Base-by-base conservation (phyloP, 1,139 yeast species). In the Blastobotrys malaysiensis region DNA sequence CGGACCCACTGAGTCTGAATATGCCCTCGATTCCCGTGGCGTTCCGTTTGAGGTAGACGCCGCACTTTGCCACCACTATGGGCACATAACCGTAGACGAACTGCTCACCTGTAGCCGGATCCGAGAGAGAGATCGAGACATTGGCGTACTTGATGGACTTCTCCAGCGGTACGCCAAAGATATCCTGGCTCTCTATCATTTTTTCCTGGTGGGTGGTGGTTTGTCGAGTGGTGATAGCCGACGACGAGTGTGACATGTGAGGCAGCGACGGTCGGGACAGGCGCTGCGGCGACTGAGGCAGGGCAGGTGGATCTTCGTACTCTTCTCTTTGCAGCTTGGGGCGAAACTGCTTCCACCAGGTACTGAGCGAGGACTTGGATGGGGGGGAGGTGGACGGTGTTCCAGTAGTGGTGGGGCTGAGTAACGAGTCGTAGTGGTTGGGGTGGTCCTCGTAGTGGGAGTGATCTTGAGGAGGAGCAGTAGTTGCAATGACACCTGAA, bases 1-100 rank as follows among this genome's bases (percentile, higher is more conserved):
- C 85, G 13, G 96, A 86, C 7, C 99, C 99, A 1, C 95, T 95
- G 2, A 93, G 88, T 58, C 99, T 77, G 68, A 93, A 93, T 6
- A 95, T 88, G 3, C 99, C 99, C 68, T 93, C 96, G 1, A 88
- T 86, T 13, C 65, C 61, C n/a, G 72, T 67, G 20, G 75, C 77
- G 61, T 88, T 84, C 52, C 82, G 81, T 66, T 93, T 93, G 58
- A 93, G 73, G 67, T 73, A 91, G 1, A 88, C 84, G 1, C 98
- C 97, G 72, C 99, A 91, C 64, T 90, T 88, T 21, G 98, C 99
- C 27, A 93, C 96, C n/a, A 93, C 88, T 20, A 87, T 78, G 1
- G 97, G 97, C 39, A 89, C 85, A 57, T 80, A 76, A 16, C 96
- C 97, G 65, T 86, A 89, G 51, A 82, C 82, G 53, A 83, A 77